Conservation (phyloP, 2,329 filamentous ascomycete genomes). For the Fusarium sublunatum region DNA sequence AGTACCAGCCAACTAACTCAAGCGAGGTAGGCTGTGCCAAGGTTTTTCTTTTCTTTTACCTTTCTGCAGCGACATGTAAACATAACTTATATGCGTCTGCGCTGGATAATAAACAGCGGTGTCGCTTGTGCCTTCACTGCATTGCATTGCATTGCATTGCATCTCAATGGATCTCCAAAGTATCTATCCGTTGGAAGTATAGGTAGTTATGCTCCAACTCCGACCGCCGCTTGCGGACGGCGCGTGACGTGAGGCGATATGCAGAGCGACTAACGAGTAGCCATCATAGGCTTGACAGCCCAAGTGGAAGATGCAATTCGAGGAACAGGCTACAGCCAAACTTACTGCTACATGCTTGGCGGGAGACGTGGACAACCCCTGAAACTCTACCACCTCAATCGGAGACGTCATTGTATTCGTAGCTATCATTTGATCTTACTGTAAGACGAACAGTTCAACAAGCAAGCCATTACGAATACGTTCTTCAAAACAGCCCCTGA, state of each 20-base stretch:
- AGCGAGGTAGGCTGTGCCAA: constrained; percentile 23
- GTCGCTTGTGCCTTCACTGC: background rate
- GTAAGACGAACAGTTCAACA: constrained; percentile 1
- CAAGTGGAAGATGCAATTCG: constrained; percentile 4
- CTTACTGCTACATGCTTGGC: constrained; percentile 7
- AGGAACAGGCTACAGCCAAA: constrained; percentile 1
- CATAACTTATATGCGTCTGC: background rate
- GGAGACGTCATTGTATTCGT: constrained; percentile 30
- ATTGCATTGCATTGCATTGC: background rate
- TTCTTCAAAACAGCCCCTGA: background rate
- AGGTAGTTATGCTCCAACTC: background rate
- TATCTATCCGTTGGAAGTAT: background rate
- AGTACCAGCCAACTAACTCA: constrained; percentile 7
- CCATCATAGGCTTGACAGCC: constrained; percentile 10
- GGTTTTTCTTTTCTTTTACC: constrained; percentile 3
- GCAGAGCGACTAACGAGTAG: constrained; percentile 12
- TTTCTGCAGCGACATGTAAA: background rate
- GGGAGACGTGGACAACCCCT: constrained; percentile 21
- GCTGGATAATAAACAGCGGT: background rate
- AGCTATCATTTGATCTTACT: background rate
- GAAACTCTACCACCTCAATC: constrained; percentile 21
- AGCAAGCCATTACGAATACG: constrained; percentile 5
- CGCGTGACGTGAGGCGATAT: constrained; percentile 33
- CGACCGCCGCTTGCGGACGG: constrained; percentile 29
- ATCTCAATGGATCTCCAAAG: background rate